phyloP scores from a whole-genome alignment of 164 flowering plant genomes.

The Macadamia integrifolia region DNA sequence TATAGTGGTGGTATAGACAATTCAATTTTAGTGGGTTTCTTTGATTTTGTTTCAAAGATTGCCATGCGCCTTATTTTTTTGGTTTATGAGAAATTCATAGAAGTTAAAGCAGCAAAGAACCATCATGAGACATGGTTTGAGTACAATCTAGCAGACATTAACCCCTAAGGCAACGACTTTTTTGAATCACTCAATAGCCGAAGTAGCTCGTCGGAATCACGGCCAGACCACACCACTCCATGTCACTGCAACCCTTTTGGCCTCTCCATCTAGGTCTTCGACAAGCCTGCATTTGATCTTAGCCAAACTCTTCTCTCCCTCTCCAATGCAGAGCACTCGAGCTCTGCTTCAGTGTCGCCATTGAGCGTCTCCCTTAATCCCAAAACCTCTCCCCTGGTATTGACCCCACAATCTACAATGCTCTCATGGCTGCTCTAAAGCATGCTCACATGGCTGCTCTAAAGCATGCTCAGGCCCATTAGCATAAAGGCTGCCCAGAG shows the following conservation, averaged over 20 bases:
- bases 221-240: constrained; percentile 79
- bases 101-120: no score
- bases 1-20: not conserved
- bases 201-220: constrained; percentile 60
- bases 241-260: constrained; percentile 63
- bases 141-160: constrained; percentile 62
- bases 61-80: not conserved
- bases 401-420: constrained; percentile 71
- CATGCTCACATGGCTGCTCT: constrained; percentile 22
- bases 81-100: not conserved
- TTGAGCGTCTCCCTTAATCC: constrained; percentile 62
- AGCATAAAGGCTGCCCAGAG: constrained; percentile 89
- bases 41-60: not conserved
- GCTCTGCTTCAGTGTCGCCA: constrained; percentile 83
- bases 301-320: constrained; percentile 73
- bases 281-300: constrained; percentile 70
- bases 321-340: constrained; percentile 75
- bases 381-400: constrained; percentile 27
- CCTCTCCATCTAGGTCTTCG: constrained; percentile 62
- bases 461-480: constrained; percentile 72
- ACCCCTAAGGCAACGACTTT: constrained; percentile 67
- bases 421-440: constrained; percentile 39
- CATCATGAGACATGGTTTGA: constrained; percentile 55
- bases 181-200: constrained; percentile 56
- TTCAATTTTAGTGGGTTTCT: not conserved